Evolutionary conservation across 2,329 filamentous ascomycete species (phyloP).

Genomic region (Atkinsonella hypoxylon): DNA sequence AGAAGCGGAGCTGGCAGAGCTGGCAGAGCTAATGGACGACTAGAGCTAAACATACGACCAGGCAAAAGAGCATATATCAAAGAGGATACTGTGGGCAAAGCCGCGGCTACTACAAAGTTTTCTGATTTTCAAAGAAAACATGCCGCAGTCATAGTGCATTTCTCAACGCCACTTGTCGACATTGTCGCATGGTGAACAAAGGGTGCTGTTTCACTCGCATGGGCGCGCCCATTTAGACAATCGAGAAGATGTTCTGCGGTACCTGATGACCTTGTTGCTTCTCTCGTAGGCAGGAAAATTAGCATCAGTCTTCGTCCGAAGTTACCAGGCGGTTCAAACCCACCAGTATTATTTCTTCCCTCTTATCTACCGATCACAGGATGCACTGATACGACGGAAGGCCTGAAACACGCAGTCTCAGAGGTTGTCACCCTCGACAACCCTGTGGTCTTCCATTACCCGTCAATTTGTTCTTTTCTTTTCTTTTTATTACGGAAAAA

Average conservation of each 20-base stretch:
- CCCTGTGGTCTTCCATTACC: background rate
- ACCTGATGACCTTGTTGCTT: background rate
- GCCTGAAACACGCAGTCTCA: background rate
- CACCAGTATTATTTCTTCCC: background rate
- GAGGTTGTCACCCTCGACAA: background rate
- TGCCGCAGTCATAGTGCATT: background rate
- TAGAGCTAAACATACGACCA: conserved; percentile 12
- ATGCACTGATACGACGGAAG: background rate
- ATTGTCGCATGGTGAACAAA: background rate
- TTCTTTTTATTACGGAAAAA: too few species aligned
- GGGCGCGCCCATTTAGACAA: background rate
- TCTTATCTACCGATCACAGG: background rate
- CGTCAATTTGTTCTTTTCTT: background rate
- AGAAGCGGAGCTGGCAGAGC: conserved; percentile 81
- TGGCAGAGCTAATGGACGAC: conserved; percentile 82
- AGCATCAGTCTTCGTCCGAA: background rate
- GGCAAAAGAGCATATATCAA: background rate
- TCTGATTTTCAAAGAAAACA: background rate
- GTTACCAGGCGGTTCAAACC: background rate
- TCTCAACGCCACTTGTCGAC: background rate
- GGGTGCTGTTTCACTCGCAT: background rate
- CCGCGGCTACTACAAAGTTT: background rate
- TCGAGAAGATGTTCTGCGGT: background rate
- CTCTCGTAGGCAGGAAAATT: background rate
- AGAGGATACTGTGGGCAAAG: background rate